Percentiles rank a stretch among this genome's conserved stretches.
Evolutionary conservation across 805 yeast genomes (phyloP).

Genomic region (Myxozyma monticola): DNA sequence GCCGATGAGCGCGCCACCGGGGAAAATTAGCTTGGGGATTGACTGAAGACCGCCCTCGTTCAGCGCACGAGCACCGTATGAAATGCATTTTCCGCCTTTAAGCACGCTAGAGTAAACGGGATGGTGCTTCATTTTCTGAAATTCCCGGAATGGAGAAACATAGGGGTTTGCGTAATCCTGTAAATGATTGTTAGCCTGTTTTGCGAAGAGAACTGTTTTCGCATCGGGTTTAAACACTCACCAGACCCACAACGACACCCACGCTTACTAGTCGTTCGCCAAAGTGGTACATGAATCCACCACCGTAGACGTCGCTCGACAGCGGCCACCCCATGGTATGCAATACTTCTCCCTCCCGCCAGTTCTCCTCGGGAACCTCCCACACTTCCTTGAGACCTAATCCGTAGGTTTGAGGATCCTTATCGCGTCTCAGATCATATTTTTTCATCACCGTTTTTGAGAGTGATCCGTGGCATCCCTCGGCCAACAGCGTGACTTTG

Average conservation of each 20-base stretch:
- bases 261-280: constrained; percentile 90
- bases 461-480: constrained; percentile 97
- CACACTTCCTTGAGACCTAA: constrained; percentile 95
- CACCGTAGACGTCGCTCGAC: constrained; percentile 75
- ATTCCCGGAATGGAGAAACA: constrained; percentile 92
- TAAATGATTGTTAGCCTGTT: no score
- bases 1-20: constrained; percentile 95
- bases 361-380: constrained; percentile 85
- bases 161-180: constrained; percentile 94
- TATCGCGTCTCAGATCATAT: constrained; percentile 62
- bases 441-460: constrained; percentile 72
- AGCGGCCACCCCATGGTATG: constrained; percentile 93
- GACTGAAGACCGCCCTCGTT: constrained; percentile 97
- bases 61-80: constrained; percentile 93
- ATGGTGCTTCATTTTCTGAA: constrained; percentile 81
- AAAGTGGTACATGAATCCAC: constrained; percentile 96
- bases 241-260: constrained; percentile 93
- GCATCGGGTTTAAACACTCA: not conserved
- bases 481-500: constrained; percentile 84
- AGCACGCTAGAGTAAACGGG: constrained; percentile 75
- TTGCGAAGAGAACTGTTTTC: not conserved
- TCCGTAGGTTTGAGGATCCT: constrained; percentile 84
- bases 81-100: constrained; percentile 86
- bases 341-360: constrained; percentile 73
- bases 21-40: constrained; percentile 85